Base-by-base conservation (phyloP, 176 grass and related monocot species). In the Zea mays region DNA sequence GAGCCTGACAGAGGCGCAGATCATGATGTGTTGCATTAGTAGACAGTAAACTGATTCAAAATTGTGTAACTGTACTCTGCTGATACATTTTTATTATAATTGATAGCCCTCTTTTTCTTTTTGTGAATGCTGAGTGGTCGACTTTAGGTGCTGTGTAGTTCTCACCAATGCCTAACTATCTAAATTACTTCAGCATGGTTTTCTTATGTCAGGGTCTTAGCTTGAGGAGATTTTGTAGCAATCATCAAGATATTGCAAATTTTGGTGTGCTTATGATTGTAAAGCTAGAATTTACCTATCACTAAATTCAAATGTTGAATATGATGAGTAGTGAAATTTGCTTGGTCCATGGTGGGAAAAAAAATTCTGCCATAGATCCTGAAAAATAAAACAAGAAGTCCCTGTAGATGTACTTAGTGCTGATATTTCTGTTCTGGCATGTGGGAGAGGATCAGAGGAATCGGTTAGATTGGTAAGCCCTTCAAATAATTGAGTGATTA, bases 11-110 rank as follows among this genome's bases (percentile, higher is more conserved):
- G 35, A 27, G 8, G 3, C 8, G 8, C 56, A 21, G 19, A 19
- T 57, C 47, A 50, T 62, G 36, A 43, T 77, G 14, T 78, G 9
- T 20, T 73, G 2, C 43, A 73, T 85, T 85, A n/a, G 62, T 49
- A 19, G 44, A 40, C 11, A 34, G 65, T 51, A 39, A 61, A 69
- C 27, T 59, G 20, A 7, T 4, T 35, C 16, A 9, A 69, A 50
- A 1, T 3, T 57, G 41, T 38, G 35, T 38, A 55, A 55, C 10
- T 57, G 17, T n/a, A 42, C 38, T 56, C 16, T 57, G 37, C 72
- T 27, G 27, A 27, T 27, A 27, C 27, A 27, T 27, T 27, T 27
- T 27, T 27, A 27, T 37, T 61, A 38, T 38, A 42, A 40, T 38
- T 17, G 7, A 2, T 10, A 5, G 63, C 36, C 14, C 7, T 16